Percentiles rank a stretch among this genome's conserved stretches.
Evolutionary conservation across 352 stramenopile genomes (phyloP).

Genomic region (Phytophthora brassicae): DNA sequence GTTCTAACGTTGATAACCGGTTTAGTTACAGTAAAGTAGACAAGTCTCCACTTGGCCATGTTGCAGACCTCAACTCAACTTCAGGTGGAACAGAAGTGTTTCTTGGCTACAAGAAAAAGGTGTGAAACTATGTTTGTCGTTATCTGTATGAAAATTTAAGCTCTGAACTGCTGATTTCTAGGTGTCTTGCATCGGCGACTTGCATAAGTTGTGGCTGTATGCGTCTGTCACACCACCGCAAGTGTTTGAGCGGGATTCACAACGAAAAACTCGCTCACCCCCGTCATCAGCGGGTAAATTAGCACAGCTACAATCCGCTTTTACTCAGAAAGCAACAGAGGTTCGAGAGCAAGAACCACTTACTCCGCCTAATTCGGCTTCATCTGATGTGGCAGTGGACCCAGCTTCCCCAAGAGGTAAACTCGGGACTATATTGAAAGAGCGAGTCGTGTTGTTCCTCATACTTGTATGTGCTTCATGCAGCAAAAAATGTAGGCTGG

Average conservation of each 20-base stretch:
- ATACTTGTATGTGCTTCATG: not conserved
- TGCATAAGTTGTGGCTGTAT: slow-evolving; percentile 48
- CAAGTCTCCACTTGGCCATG: slow-evolving; percentile 62
- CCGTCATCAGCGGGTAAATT: slow-evolving; percentile 27
- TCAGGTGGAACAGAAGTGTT: slow-evolving; percentile 76
- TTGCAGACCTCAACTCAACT: slow-evolving; percentile 72
- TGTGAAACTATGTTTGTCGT: slow-evolving; percentile 5
- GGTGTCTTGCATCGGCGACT: slow-evolving; percentile 36
- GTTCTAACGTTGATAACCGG: slow-evolving; percentile 6
- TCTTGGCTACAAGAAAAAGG: slow-evolving; percentile 83
- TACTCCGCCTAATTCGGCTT: slow-evolving; percentile 1
- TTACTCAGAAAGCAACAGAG: slow-evolving; percentile 26
- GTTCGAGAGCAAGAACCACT: slow-evolving; percentile 29
- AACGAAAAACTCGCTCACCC: slow-evolving; percentile 5
- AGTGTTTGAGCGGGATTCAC: slow-evolving; percentile 7
- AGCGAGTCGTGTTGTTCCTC: not conserved
- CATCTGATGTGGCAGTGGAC: not conserved
- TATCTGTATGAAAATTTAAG: no score
- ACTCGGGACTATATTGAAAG: not conserved
- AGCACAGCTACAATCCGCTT: slow-evolving; percentile 14
- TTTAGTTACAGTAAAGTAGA: slow-evolving; percentile 79
- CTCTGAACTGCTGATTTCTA: slow-evolving; percentile 5
- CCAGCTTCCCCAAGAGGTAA: slow-evolving; percentile 8
- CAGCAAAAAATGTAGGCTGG: slow-evolving; percentile 25
- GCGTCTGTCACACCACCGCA: slow-evolving; percentile 29